Base-by-base conservation (phyloP, 768 basidiomycete genomes). In the Lactarius akahatsu region DNA sequence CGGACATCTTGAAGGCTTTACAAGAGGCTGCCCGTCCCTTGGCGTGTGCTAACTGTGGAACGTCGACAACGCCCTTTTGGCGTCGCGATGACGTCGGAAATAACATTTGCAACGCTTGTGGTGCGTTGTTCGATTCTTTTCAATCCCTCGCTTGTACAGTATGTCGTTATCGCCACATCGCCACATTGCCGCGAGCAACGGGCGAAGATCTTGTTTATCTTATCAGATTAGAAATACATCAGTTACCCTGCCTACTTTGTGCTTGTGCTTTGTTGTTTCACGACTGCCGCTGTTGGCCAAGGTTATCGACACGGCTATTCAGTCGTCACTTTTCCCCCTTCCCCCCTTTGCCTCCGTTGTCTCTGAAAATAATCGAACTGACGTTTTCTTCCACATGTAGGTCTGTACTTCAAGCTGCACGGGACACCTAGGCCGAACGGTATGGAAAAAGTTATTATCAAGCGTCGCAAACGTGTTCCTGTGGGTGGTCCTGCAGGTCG, bases 331-430 rank as follows among this genome's bases (percentile, higher is more conserved):
- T 26, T n/a, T 15, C 1, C 28, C 15, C 16, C 0, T 10, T 9
- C n/a, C 26, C 23, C 9, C 30, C 23, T 18, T 7, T 9, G 1
- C 23, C 26, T 16, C 26, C 2, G 15, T 65, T 28, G 13, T 57
- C 47, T 60, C 62, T 56, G 60, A 59, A 57, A 66, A 43, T 45
- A 59, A 64, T 43, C 8, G 20, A 38, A 18, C 61, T 64, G 50
- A 72, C 74, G 64, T 45, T 71, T 69, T 72, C 63, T 70, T 63
- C 36, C 47, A 66, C 68, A 65, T 69, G 61, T 73, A 98, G 96
- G 96, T 63, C 85, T 99, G 13, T 99, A 98, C 80, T 97, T 94
- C 83, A 98, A 99, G 78, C 84, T 98, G 13, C 97, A 98, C 80
- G 94, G 95, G 57, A 93, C 92, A n/a, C n/a, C n/a, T n/a, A n/a